phyloP scores from a whole-genome alignment of 2,329 filamentous ascomycete species.

The Aureobasidium sp. region DNA sequence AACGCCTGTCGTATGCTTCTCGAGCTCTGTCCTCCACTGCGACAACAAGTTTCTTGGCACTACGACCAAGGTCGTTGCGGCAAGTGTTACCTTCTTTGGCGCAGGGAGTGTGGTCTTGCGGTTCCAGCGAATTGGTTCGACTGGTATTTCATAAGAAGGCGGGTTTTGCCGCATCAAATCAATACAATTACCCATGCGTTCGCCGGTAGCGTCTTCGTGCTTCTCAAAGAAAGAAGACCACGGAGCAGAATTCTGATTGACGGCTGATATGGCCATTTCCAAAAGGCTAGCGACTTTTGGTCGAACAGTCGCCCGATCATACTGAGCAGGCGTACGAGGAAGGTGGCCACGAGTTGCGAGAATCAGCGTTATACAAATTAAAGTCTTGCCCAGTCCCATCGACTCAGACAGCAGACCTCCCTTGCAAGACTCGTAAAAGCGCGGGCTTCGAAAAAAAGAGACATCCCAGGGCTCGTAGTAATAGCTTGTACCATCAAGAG shows the following conservation, averaged over 20 bases:
- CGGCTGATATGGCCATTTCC: slow-evolving; percentile 67
- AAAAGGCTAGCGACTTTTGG: slow-evolving; percentile 54
- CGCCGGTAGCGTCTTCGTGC: slow-evolving; percentile 41
- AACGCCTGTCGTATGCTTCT: slow-evolving; percentile 61
- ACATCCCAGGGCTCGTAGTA: slow-evolving; percentile 64
- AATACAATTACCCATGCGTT: slow-evolving; percentile 48
- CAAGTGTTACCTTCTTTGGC: slow-evolving; percentile 53
- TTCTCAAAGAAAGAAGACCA: slow-evolving; percentile 61
- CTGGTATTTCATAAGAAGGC: slow-evolving; percentile 36
- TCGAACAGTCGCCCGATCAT: slow-evolving; percentile 40
- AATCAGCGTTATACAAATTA: slow-evolving; percentile 69
- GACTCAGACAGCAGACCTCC: slow-evolving; percentile 77
- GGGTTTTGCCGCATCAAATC: slow-evolving; percentile 39
- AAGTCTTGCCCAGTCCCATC: slow-evolving; percentile 77
- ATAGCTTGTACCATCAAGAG: slow-evolving; percentile 57
- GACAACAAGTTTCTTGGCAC: slow-evolving; percentile 76
- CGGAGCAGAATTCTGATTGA: slow-evolving; percentile 60
- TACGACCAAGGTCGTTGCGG: slow-evolving; percentile 65
- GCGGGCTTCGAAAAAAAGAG: slow-evolving; percentile 56
- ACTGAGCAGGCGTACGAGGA: slow-evolving; percentile 57
- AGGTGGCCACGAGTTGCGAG: slow-evolving; percentile 66
- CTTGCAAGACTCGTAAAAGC: slow-evolving; percentile 63
- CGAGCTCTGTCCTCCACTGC: slow-evolving; percentile 78
- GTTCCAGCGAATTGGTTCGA: slow-evolving; percentile 34
- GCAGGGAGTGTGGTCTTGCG: slow-evolving; percentile 35